Conservation (phyloP, 306 rosid genomes). For the Cucurbita argyrosperma region DNA sequence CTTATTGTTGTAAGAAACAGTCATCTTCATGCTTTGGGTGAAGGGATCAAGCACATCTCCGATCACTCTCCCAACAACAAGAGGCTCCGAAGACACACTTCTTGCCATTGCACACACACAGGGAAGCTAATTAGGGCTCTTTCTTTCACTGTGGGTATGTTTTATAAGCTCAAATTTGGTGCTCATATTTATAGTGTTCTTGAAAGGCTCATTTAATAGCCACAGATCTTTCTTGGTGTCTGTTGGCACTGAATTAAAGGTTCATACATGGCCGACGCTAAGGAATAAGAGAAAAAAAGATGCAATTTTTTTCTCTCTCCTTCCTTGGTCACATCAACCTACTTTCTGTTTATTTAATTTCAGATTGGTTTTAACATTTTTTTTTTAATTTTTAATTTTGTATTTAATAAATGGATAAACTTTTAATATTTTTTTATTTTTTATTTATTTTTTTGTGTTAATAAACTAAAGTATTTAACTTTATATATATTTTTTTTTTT, state of each 20-base stretch:
- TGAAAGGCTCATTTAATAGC: background rate
- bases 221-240: background rate
- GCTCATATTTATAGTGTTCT: background rate
- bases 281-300: too few species aligned
- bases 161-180: background rate
- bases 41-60: conserved; percentile 80
- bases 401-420: too few species aligned
- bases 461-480: too few species aligned
- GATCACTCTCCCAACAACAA: conserved; percentile 58
- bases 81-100: conserved; percentile 26
- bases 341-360: background rate
- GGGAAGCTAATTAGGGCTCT: too few species aligned
- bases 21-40: conserved; percentile 37
- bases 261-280: background rate
- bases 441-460: too few species aligned
- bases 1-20: conserved; percentile 37
- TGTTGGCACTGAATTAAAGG: background rate
- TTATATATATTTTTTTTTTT: too few species aligned
- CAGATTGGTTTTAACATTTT: background rate
- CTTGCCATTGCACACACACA: conserved; percentile 27
- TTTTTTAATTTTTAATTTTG: too few species aligned
- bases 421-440: too few species aligned
- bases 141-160: too few species aligned
- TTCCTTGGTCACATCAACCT: background rate
- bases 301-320: background rate